Percentiles rank a stretch among this genome's conserved stretches.
Conservation (phyloP, 768 basidiomycete genomes). For the Hydnomerulius pinastri region DNA sequence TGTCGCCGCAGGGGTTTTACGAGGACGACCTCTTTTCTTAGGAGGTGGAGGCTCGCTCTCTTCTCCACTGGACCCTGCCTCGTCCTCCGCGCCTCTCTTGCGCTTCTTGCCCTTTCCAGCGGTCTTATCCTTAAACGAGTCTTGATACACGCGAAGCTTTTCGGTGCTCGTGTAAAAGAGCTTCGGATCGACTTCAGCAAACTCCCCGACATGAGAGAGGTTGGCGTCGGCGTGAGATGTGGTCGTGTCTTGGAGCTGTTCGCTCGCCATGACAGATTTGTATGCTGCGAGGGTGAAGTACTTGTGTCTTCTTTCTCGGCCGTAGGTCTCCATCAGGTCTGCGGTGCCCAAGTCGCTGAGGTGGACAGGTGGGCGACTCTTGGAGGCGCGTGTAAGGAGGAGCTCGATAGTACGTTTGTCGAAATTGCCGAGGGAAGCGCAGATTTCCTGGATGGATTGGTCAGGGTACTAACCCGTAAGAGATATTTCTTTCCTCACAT, state of each 20-base stretch:
- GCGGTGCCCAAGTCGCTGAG: conserved; percentile 70
- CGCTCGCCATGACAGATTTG: conserved; percentile 57
- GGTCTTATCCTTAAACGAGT: conserved; percentile 44
- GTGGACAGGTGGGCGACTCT: conserved; percentile 64
- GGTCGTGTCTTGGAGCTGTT: conserved; percentile 59
- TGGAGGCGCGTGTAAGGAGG: conserved; percentile 70
- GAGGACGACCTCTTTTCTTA: conserved; percentile 59
- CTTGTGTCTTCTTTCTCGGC: conserved; percentile 84
- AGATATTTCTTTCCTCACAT: conserved; percentile 41
- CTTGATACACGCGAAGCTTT: conserved; percentile 48
- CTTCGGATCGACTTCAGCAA: conserved; percentile 42
- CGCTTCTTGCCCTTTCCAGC: conserved; percentile 28
- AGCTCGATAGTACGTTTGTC: conserved; percentile 84
- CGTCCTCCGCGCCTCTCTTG: conserved; percentile 33
- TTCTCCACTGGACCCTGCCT: conserved; percentile 12
- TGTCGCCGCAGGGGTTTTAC: conserved; percentile 35
- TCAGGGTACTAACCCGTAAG: conserved; percentile 5
- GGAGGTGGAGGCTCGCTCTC: conserved; percentile 18
- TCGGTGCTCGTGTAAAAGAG: conserved; percentile 56
- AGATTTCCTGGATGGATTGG: conserved; percentile 54
- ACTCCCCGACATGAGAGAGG: conserved; percentile 54
- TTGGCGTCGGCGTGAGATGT: conserved; percentile 49
- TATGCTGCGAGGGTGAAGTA: conserved; percentile 80
- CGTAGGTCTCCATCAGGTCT: conserved; percentile 76
- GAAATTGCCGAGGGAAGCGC: conserved; percentile 61